Evolutionary conservation across 345 rosid genomes (phyloP).

Genomic region (Arabidopsis thaliana): TAIR10.1 NC_003070.9:1245501-1246000

Average conservation of each 20-base stretch:
- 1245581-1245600: neutral
- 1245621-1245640: slow-evolving; percentile 55
- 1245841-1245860: slow-evolving; percentile 47
- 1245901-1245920: neutral
- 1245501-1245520: neutral
- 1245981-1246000: slow-evolving; percentile 22
- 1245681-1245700: slow-evolving; percentile 70
- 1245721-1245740: slow-evolving; percentile 68
- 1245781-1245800: slow-evolving; percentile 72
- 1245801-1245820: slow-evolving; percentile 44
- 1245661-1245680: slow-evolving; percentile 96
- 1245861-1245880: slow-evolving; percentile 42
- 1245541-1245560: too few species aligned
- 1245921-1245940: slow-evolving; percentile 3
- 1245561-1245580: neutral
- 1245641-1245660: slow-evolving; percentile 81
- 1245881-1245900: slow-evolving; percentile 15
- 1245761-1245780: slow-evolving; percentile 80
- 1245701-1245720: slow-evolving; percentile 68
- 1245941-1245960: neutral
- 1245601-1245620: neutral
- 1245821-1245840: slow-evolving; percentile 39
- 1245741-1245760: slow-evolving; percentile 76
- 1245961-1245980: slow-evolving; percentile 34
- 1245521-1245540: neutral